These are phyloP conservation scores for Venturia asperata DNA, from an alignment of 2,329 filamentous ascomycete species.

Conservation along the genomic window DNA sequence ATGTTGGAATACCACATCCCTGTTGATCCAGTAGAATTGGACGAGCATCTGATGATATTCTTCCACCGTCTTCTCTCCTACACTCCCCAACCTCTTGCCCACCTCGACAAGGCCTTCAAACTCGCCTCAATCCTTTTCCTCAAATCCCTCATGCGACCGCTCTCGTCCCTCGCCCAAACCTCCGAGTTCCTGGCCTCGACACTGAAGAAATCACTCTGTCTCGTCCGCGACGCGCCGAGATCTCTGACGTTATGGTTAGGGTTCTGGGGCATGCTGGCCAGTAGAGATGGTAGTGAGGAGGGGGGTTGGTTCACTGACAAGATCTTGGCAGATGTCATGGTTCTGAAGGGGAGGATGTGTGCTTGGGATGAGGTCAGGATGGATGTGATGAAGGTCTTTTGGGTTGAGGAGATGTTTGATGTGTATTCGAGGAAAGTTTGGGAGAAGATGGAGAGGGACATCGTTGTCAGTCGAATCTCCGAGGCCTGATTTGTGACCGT, in stretches of 20 bases:
- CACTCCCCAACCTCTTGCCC: not conserved
- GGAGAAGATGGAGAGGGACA: not conserved
- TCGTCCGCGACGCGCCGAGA: not conserved
- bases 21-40: not conserved
- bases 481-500: not conserved
- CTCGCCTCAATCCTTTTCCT: not conserved
- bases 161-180: not conserved
- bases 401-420: not conserved
- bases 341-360: conserved; percentile 11
- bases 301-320: not conserved
- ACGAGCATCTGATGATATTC: conserved; percentile 8
- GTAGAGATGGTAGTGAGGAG: not conserved
- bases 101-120: not conserved
- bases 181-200: not conserved
- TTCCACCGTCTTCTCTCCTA: not conserved
- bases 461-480: not conserved
- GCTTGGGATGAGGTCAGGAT: not conserved
- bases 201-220: not conserved
- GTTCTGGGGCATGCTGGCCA: not conserved
- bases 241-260: not conserved
- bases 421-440: not conserved
- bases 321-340: not conserved
- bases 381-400: conserved; percentile 1
- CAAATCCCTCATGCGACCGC: conserved; percentile 3
- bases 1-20: conserved; percentile 6